Evolutionary conservation across 495 filamentous ascomycete species (phyloP), one percentile per base, ranked within the genome.

Genomic region (Xylaria acuta): DNA sequence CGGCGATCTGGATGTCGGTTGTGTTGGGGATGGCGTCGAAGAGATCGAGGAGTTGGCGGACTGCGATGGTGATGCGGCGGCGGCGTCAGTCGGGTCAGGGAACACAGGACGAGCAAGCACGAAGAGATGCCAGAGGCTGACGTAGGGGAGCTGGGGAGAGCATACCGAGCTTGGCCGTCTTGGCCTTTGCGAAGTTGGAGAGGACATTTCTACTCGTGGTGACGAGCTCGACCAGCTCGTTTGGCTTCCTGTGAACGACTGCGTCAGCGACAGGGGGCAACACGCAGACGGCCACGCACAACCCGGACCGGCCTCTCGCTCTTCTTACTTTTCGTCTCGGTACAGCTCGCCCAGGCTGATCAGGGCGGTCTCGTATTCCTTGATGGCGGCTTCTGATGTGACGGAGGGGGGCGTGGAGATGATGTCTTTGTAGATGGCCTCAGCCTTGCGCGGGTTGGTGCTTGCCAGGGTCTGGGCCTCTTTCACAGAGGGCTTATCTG

Each of bases 101-200:
- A 51, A 27, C 9, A 36, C 5, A 4, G 11, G 34, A 25, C 49
- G 11, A 60, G 25, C 53, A 16, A 34, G 53, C 22, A 59, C 32
- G 27, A 49, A 18, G 43, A 38, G 20, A 65, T 11, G 32, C 2
- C 18, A 30, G 22, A 27, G 27, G 64, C 20, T 8, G 43, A 53
- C 6, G 32, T 40, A 11, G 16, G 34, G 8, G 12, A 9, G 51
- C 30, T 22, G 45, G 41, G 16, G 32, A 27, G 53, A 54, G 71
- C 89, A 77, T 90, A 98, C 96, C 94, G 69, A 99, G 86, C 84
- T 99, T 99, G 51, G 96, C 93, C 27, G 96, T 98, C 90, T 99
- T 99, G 73, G 96, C 97, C 85, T 98, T 97, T 71, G 96, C 95
- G 80, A 98, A 98, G 73, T 93, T 94, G 63, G 95, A 97, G 72